Conservation (phyloP, 2,329 filamentous ascomycete genomes). For the Talaromyces sp. region DNA sequence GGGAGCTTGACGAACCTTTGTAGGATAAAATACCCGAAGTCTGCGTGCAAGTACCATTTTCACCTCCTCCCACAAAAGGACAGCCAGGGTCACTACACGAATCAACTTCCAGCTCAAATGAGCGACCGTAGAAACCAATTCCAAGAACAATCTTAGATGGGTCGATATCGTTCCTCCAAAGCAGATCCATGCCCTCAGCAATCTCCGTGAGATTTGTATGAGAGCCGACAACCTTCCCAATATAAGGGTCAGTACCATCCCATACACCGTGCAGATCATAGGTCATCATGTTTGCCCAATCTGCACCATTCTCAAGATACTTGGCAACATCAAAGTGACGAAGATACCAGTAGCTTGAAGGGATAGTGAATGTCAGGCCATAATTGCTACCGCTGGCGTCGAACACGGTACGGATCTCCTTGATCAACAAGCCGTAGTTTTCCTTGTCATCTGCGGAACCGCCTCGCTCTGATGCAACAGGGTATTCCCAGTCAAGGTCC, state of each 20-base stretch:
- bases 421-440: neutral
- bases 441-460: neutral
- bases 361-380: constrained; percentile 14
- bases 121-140: constrained; percentile 3
- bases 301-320: neutral
- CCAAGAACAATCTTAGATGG: neutral
- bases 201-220: constrained; percentile 35
- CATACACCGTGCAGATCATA: constrained; percentile 31
- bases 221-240: constrained; percentile 15
- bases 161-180: constrained; percentile 18
- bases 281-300: constrained; percentile 40
- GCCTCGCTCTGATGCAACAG: neutral
- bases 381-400: neutral
- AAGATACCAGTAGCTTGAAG: constrained; percentile 29
- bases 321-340: constrained; percentile 3
- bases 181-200: constrained; percentile 22
- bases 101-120: constrained; percentile 15
- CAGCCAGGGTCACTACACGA: constrained; percentile 34
- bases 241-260: constrained; percentile 16
- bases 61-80: constrained; percentile 28
- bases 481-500: neutral
- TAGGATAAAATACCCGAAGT: constrained; percentile 33
- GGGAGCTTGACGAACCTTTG: constrained; percentile 15
- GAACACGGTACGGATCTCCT: neutral
- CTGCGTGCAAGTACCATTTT: constrained; percentile 32